A percentile compares a stretch with the other conserved stretches of the same genome.
Evolutionary conservation across 257 asterid genomes (phyloP).

Genomic region (Fraxinus anomala): DNA sequence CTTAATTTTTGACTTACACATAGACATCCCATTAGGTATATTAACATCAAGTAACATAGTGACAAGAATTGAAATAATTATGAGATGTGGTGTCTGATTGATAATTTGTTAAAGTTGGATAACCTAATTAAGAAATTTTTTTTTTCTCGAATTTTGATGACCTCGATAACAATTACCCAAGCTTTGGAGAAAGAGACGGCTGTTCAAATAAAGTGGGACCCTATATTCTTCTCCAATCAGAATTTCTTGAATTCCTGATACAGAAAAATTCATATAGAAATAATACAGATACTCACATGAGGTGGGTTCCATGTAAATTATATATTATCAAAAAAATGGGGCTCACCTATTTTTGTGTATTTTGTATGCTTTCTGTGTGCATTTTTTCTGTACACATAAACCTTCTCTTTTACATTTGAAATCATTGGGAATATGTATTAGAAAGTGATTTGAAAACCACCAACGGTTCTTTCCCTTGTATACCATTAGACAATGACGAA

Average conservation of each 20-base stretch:
- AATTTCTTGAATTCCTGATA: neutral
- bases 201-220: constrained; percentile 15
- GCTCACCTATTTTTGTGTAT: no score
- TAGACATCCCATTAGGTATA: neutral
- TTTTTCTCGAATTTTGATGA: neutral
- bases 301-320: no score
- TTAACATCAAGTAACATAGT: neutral
- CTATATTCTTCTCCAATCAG: neutral
- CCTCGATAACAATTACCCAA: neutral
- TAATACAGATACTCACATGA: no score
- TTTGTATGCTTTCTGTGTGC: no score
- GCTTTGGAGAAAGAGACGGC: constrained; percentile 30
- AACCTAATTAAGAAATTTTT: neutral
- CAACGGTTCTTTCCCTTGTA: constrained; percentile 19
- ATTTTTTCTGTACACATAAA: no score
- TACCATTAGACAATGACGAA: constrained; percentile 24
- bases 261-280: no score
- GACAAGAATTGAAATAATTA: neutral
- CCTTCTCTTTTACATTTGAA: neutral
- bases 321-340: no score
- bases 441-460: neutral
- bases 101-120: no score
- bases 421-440: neutral
- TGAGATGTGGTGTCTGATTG: no score
- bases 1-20: no score